Conservation (phyloP, 1,284 basidiomycete species). For the Ceratobasidium sp. region DNA sequence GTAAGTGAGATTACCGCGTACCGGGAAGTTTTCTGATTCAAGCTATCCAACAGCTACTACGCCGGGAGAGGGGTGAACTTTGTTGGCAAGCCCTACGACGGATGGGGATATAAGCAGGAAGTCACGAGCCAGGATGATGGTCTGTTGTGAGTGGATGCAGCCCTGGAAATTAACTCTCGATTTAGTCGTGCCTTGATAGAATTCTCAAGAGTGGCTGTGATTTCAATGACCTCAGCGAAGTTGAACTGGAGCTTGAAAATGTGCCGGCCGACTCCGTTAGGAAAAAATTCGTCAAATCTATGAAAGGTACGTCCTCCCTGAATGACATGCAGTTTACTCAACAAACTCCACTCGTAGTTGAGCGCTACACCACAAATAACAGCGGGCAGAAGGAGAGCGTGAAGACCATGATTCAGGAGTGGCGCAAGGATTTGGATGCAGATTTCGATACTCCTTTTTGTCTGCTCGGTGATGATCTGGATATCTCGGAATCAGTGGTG, state of each 20-base stretch:
- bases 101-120: constrained; percentile 75
- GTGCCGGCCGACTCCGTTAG: constrained; percentile 75
- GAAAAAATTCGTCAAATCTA: constrained; percentile 71
- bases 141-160: constrained; percentile 64
- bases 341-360: constrained; percentile 64
- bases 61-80: constrained; percentile 76
- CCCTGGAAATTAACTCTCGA: no score
- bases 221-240: constrained; percentile 87
- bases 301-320: constrained; percentile 67
- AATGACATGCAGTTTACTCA: neutral
- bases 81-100: constrained; percentile 64
- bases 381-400: constrained; percentile 57
- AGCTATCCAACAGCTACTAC: constrained; percentile 62
- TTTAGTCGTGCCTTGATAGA: constrained; percentile 41
- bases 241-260: constrained; percentile 74
- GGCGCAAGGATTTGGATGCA: constrained; percentile 70
- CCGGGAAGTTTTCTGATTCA: no score
- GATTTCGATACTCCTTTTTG: constrained; percentile 78
- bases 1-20: constrained; percentile 53
- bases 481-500: neutral
- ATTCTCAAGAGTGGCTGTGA: constrained; percentile 91
- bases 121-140: constrained; percentile 67
- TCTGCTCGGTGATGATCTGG: neutral
- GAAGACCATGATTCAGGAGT: constrained; percentile 69
- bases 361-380: constrained; percentile 66